Percentiles rank a stretch among this genome's conserved stretches.
phyloP scores from a whole-genome alignment of 805 yeast species.

The Candida ortonii region DNA sequence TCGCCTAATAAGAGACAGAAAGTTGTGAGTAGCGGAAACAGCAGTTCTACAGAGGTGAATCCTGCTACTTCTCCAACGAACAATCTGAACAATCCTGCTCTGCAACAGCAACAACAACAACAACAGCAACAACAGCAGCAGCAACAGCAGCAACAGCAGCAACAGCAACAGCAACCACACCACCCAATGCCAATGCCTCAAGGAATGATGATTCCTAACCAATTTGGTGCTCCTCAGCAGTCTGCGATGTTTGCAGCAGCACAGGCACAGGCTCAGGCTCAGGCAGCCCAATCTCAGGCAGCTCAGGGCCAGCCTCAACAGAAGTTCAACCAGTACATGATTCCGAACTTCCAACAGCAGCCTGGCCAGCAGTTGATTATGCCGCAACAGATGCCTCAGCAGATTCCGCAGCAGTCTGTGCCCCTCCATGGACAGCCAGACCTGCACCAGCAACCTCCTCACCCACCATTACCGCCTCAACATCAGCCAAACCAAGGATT shows the following conservation, averaged over 20 bases:
- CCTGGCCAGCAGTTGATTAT: slow-evolving; percentile 24
- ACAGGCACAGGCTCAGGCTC: slow-evolving; percentile 19
- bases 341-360: slow-evolving; percentile 30
- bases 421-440: slow-evolving; percentile 18
- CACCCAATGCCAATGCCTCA: slow-evolving; percentile 27
- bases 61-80: slow-evolving; percentile 14
- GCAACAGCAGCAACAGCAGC: slow-evolving; percentile 16
- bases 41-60: slow-evolving; percentile 11
- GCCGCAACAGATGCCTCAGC: slow-evolving; percentile 22
- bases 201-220: slow-evolving; percentile 30
- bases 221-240: slow-evolving; percentile 30
- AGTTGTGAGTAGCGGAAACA: slow-evolving; percentile 17
- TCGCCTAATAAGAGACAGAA: slow-evolving; percentile 29
- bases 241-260: slow-evolving; percentile 30
- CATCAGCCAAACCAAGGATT: slow-evolving; percentile 20
- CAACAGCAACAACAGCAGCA: slow-evolving; percentile 17
- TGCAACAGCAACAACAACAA: slow-evolving; percentile 12
- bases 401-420: slow-evolving; percentile 16
- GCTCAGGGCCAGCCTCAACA: slow-evolving; percentile 20
- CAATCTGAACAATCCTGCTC: slow-evolving; percentile 8
- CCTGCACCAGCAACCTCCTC: slow-evolving; percentile 14
- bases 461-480: slow-evolving; percentile 18
- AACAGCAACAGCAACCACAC: slow-evolving; percentile 18
- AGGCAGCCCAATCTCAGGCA: slow-evolving; percentile 13
- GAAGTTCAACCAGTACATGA: slow-evolving; percentile 25